Evolutionary conservation across 169 alveolate genomes (phyloP).

Genomic region (Cryptosporidium viatorum): DNA sequence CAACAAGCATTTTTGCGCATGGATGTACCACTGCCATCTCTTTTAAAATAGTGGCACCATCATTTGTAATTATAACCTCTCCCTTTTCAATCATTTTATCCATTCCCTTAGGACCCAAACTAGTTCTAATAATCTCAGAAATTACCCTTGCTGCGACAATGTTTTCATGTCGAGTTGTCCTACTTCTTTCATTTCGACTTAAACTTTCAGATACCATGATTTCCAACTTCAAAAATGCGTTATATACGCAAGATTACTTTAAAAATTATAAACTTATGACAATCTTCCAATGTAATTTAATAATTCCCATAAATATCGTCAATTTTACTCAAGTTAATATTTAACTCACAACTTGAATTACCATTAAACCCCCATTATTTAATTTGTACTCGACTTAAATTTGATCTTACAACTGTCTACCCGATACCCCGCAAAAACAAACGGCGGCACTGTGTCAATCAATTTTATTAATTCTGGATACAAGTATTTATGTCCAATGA

Average conservation of each 20-base stretch:
- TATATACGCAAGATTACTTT: background rate
- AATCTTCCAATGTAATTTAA: background rate
- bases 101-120: constrained; percentile 99
- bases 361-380: background rate
- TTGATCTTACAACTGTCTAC: constrained; percentile 49
- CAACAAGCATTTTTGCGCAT: constrained; percentile 98
- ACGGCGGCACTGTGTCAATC: background rate
- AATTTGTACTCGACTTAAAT: constrained; percentile 6
- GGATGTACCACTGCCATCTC: constrained; percentile 97
- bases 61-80: constrained; percentile 98
- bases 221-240: background rate
- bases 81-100: constrained; percentile 98
- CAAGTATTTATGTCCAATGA: background rate
- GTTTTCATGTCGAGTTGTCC: constrained; percentile 66
- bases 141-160: constrained; percentile 88
- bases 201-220: constrained; percentile 68
- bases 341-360: constrained; percentile 22
- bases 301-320: constrained; percentile 8
- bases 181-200: constrained; percentile 69
- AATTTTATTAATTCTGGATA: background rate
- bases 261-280: background rate
- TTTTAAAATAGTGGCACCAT: constrained; percentile 99
- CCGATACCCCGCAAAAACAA: constrained; percentile 49
- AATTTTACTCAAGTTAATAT: background rate
- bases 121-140: constrained; percentile 97